Evolutionary conservation across 1,284 basidiomycete species (phyloP), one percentile per base, ranked within the genome.

Genomic region (Chalciporus sp.): DNA sequence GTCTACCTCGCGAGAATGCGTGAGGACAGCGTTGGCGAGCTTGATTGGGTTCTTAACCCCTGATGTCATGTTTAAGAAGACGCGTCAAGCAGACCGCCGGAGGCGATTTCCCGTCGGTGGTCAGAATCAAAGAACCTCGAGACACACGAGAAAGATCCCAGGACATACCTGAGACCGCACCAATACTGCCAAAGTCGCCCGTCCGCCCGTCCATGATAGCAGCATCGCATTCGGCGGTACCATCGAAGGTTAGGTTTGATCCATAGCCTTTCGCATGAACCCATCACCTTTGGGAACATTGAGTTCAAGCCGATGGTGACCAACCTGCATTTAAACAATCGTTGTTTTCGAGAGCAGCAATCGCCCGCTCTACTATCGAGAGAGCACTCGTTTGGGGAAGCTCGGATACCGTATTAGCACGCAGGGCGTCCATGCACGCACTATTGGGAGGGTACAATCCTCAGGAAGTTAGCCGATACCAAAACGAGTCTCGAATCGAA

Each of bases 221-320:
- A 1, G 89, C 89, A 61, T 92, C 89, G 61, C 89, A 91, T 71
- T 92, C 89, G 17, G 90, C 88, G 2, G 70, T 73, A 9, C 89
- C 88, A 19, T 79, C 73, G 7, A 84, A 58, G 0, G 87, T 90
- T 40, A 92, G 72, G 67, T 92, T 92, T 1, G 90, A 88, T 6
- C 90, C 89, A 56, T 79, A 83, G 0, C 88, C 88, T 86, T 33
- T 16, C 3, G 12, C 12, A 33, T 12, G 12, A 14, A 8, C 28
- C 9, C 11, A 14, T 14, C 23, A 23, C 23, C 23, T 23, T 23
- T 23, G 3, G 23, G 31, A 33, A 33, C 31, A n/a, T n/a, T n/a
- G 31, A 12, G 31, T 33, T 33, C 6, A 12, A 12, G 11, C 29
- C 29, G 4, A 17, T 1, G n/a, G 17, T 9, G n/a, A 9, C 64